Conservation (phyloP, 2,329 filamentous ascomycete genomes). For the Fusarium humuli region DNA sequence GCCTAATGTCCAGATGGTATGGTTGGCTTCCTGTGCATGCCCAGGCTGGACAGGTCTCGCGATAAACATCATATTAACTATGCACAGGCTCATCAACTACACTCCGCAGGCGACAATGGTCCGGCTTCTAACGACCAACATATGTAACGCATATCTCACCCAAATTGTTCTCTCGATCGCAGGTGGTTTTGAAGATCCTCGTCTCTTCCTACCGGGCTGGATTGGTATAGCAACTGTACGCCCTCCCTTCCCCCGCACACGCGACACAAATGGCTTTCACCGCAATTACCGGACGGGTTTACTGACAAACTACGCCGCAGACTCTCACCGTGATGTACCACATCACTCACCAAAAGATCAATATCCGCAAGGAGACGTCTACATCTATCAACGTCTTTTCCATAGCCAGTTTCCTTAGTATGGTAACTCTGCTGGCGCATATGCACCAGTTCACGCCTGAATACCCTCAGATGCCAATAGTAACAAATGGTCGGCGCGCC, state of each 20-base stretch:
- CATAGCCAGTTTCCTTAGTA: conserved; percentile 79
- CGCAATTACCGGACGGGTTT: conserved; percentile 1
- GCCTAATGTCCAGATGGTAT: conserved; percentile 84
- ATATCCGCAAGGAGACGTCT: conserved; percentile 81
- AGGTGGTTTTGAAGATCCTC: conserved; percentile 76
- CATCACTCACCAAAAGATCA: conserved; percentile 80
- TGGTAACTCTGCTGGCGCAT: conserved; percentile 75
- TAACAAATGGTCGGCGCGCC: conserved; percentile 54
- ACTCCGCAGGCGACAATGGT: conserved; percentile 84
- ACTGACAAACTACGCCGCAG: conserved; percentile 53
- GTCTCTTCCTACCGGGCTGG: conserved; percentile 80
- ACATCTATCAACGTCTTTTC: conserved; percentile 83
- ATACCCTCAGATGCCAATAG: conserved; percentile 69
- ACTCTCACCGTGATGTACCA: conserved; percentile 81
- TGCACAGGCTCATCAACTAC: conserved; percentile 80
- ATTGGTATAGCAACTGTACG: conserved; percentile 79
- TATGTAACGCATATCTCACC: conserved; percentile 79
- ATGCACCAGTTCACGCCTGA: conserved; percentile 72
- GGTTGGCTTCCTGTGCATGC: conserved; percentile 39
- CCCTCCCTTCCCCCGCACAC: conserved; percentile 19
- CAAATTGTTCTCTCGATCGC: conserved; percentile 77
- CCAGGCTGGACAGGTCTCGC: conserved; percentile 2
- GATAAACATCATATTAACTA: conserved; percentile 17
- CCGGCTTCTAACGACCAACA: conserved; percentile 79
- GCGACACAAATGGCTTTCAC: conserved; percentile 11